A percentile compares a stretch with the other conserved stretches of the same genome.
These are phyloP conservation scores for Botrytis fragariae DNA, from an alignment of 2,329 filamentous ascomycete species.

Conservation along the genomic window DNA sequence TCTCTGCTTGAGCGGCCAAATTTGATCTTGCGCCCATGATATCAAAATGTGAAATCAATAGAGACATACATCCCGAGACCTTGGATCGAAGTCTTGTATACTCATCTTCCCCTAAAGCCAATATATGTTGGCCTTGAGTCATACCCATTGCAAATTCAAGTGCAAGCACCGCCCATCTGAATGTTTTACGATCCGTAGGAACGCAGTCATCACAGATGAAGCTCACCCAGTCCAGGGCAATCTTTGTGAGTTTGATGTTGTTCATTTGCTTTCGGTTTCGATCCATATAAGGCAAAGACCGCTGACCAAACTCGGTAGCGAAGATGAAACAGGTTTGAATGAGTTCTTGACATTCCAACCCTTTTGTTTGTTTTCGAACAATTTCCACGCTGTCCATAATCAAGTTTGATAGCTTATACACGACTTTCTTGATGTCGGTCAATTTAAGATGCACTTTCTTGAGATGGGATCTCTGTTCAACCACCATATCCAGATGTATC, in stretches of 20 bases:
- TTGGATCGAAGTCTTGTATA: conserved; percentile 80
- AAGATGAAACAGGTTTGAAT: conserved; percentile 98
- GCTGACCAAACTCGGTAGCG: conserved; percentile 96
- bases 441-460: conserved; percentile 87
- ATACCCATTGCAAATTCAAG: conserved; percentile 97
- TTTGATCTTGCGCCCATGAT: conserved; percentile 97
- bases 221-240: conserved; percentile 94
- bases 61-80: conserved; percentile 94
- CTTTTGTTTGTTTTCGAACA: conserved; percentile 79
- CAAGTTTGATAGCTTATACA: conserved; percentile 93
- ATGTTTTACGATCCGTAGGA: conserved; percentile 90
- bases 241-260: conserved; percentile 88
- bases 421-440: conserved; percentile 91
- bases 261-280: conserved; percentile 95
- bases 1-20: conserved; percentile 89
- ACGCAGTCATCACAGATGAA: conserved; percentile 98
- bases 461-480: conserved; percentile 90
- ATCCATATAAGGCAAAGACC: conserved; percentile 93
- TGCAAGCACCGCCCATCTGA: conserved; percentile 93
- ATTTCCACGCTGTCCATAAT: conserved; percentile 99
- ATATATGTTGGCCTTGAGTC: conserved; percentile 87
- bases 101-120: conserved; percentile 86
- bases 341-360: conserved; percentile 86
- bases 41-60: conserved; percentile 97
- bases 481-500: conserved; percentile 81